Evolutionary conservation across 768 basidiomycete genomes (phyloP), one percentile per base, ranked within the genome.

Genomic region (Dacryopinax spathularia): DNA sequence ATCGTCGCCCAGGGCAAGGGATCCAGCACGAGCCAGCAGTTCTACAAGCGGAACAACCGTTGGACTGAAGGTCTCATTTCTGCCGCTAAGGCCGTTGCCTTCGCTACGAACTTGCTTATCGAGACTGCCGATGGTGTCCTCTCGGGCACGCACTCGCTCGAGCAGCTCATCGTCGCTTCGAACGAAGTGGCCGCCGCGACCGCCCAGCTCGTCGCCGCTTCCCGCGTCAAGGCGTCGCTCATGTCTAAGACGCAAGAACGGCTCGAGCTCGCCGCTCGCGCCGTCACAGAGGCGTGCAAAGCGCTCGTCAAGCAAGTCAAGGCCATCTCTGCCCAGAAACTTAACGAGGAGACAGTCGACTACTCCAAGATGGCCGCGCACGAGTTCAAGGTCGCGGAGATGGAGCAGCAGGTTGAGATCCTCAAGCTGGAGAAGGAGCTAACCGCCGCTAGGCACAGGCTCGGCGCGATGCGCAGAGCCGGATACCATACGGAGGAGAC

Each of bases 341-440:
- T 75, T 10, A 82, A 86, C 69, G 84, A 86, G 61, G 85, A 89
- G n/a, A 80, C 84, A 13, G 80, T 83, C 61, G 85, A 89, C 74
- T 97, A 91, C 77, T 88, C 87, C 75, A 86, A 85, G 66, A 94
- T 98, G 91, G 89, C 91, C 2, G 85, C 80, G 41, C 79, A 96
- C 70, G 94, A 99, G 75, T 97, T 94, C 83, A 97, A 97, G 81
- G 88, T 84, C 71, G 82, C 87, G 60, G 95, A 98, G 82, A 97
- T 99, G 93, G 96, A 98, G 77, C 92, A 95, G 71, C 94, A 97
- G 75, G 96, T 98, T n/a, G 90, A 95, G 73, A 96, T 99, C 68
- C 78, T 99, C 68, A 93, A 87, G 72, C 75, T 97, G 69, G 96
- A 98, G 79, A 96, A 96, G 77, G 93, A 97, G 0, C 78, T 99